Conservation (phyloP, 495 filamentous ascomycete genomes). For the Neurospora discreta region DNA sequence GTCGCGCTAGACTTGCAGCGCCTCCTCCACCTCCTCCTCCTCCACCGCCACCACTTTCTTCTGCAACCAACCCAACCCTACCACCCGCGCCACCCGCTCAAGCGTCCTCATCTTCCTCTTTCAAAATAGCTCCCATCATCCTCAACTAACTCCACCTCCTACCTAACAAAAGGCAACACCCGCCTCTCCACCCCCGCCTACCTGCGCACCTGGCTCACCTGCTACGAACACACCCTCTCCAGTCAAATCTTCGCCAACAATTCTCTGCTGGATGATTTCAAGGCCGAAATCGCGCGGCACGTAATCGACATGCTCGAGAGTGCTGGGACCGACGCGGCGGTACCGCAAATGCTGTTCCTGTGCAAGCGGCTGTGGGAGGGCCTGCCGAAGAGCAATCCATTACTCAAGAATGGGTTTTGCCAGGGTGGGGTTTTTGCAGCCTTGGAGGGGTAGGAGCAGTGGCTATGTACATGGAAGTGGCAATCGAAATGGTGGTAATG, state of each 20-base stretch:
- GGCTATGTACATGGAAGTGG: background rate
- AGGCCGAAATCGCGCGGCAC: conserved; percentile 23
- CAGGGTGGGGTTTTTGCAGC: conserved; percentile 32
- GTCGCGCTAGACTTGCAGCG: background rate
- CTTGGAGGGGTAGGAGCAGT: conserved; percentile 14
- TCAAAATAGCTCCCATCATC: background rate
- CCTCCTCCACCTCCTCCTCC: background rate
- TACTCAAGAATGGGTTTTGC: conserved; percentile 36
- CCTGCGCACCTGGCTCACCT: conserved; percentile 33
- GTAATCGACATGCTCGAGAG: conserved; percentile 37
- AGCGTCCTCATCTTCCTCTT: background rate
- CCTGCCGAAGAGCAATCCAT: conserved; percentile 23
- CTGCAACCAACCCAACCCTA: background rate
- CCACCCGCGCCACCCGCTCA: background rate
- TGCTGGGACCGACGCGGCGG: conserved; percentile 30
- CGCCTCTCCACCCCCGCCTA: conserved; percentile 29
- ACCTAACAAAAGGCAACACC: conserved; percentile 3
- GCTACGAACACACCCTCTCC: conserved; percentile 32
- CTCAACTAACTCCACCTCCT: conserved; percentile 1
- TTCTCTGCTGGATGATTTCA: conserved; percentile 34
- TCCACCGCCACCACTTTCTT: conserved; percentile 2
- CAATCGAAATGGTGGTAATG: no score
- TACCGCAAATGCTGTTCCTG: conserved; percentile 23
- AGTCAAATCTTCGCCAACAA: conserved; percentile 37
- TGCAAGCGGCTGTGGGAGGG: conserved; percentile 31